Percentiles rank a stretch among this genome's conserved stretches.
These are phyloP conservation scores for Metschnikowia similis DNA, from an alignment of 805 yeast species.

Conservation along the genomic window DNA sequence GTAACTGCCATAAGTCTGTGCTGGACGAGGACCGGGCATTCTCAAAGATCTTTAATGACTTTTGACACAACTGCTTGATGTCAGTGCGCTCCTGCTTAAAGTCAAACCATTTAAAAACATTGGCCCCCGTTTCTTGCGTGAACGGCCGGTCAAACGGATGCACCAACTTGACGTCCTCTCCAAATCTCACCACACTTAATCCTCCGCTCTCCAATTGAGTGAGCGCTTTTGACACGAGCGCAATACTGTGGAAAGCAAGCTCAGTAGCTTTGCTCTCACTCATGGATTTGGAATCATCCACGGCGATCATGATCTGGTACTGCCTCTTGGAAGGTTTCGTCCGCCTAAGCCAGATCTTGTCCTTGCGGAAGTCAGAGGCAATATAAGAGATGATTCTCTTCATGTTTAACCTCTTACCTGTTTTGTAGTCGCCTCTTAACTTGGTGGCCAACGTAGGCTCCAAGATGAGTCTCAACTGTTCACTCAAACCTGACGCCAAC, in stretches of 20 bases:
- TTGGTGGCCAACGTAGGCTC: conserved; percentile 98
- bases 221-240: conserved; percentile 88
- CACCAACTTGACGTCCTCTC: conserved; percentile 75
- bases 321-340: conserved; percentile 97
- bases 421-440: conserved; percentile 89
- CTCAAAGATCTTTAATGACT: conserved; percentile 70
- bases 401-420: conserved; percentile 96
- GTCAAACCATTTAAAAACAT: conserved; percentile 80
- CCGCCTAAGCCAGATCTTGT: conserved; percentile 96
- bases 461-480: conserved; percentile 84
- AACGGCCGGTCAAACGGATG: conserved; percentile 89
- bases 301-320: conserved; percentile 95
- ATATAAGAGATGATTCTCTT: conserved; percentile 95
- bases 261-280: conserved; percentile 86
- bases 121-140: conserved; percentile 76
- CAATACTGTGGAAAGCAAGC: conserved; percentile 90
- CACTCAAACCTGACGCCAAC: conserved; percentile 80
- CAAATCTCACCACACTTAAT: conserved; percentile 84
- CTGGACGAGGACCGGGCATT: conserved; percentile 46
- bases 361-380: conserved; percentile 96
- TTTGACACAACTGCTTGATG: conserved; percentile 64
- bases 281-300: conserved; percentile 98
- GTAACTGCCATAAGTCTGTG: conserved; percentile 84
- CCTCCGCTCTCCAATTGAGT: conserved; percentile 95
- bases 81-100: conserved; percentile 88